Evolutionary conservation across 768 basidiomycete species (phyloP), one percentile per base, ranked within the genome.

Genomic region (Termitomyces sp.): DNA sequence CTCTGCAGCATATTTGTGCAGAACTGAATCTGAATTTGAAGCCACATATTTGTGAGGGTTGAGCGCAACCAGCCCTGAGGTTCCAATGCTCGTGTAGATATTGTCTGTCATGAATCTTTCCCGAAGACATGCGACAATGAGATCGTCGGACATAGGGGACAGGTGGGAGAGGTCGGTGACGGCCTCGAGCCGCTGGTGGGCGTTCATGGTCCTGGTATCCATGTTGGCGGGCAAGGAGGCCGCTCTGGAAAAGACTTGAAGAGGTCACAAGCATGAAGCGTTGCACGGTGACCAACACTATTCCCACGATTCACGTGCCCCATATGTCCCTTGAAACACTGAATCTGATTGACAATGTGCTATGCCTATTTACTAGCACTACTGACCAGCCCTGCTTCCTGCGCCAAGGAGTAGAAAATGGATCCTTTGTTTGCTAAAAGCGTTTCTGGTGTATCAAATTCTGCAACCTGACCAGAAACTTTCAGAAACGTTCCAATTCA

Each of bases 31-130:
- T 59, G 89, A 84, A 63, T 92, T 96, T 52, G 84, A 82, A 16
- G 86, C 59, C 40, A 96, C 80, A 62, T 91, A 94, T 70, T 95
- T 94, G 77, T 95, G 90, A 0, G 95, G 94, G 70, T 98, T 98
- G 62, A 98, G 77, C 29, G 89, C 89, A 58, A 98, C 85, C 60
- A 97, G 75, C 7, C 79, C 78, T 27, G 84, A 84, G 5, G 88
- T 74, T 46, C 90, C 88, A 59, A 93, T 65, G 62, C 63, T 74
- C 44, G 92, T 91, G 73, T 94, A 94, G 61, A 91, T 86, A 60
- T 73, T 79, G 74, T 94, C 92, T 2, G 84, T 73, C 81, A 92
- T 86, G 72, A 94, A 94, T 15, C 92, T 81, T 66, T 94, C 91
- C 31, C 92, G 86, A 57, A 95, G 80, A 62, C 88, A 88, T 57